Conservation (phyloP, 1,284 basidiomycete genomes). For the Agroathelia rolfsii region DNA sequence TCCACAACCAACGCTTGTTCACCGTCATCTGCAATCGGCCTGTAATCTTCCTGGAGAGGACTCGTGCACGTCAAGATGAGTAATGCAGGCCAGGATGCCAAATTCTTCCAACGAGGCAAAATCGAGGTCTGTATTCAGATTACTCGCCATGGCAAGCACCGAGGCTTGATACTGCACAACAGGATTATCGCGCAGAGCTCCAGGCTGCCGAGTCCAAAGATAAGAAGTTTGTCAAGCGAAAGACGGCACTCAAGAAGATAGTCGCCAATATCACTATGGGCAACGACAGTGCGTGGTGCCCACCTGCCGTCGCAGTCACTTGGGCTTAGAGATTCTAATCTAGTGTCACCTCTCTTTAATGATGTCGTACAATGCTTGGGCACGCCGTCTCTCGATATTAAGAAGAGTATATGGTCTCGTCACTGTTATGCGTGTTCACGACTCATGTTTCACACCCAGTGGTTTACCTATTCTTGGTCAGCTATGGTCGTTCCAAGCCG, state of each 20-base stretch:
- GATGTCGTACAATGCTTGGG: slow-evolving; percentile 86
- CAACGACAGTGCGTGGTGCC: slow-evolving; percentile 70
- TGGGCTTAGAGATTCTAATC: slow-evolving; percentile 12
- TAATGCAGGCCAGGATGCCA: slow-evolving; percentile 78
- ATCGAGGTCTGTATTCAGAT: slow-evolving; percentile 57
- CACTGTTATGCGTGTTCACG: slow-evolving; percentile 5
- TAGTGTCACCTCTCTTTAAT: slow-evolving; percentile 89
- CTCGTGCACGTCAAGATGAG: no score
- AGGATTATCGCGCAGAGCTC: slow-evolving; percentile 84
- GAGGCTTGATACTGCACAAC: slow-evolving; percentile 13
- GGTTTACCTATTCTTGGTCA: slow-evolving; percentile 89
- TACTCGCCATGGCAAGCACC: slow-evolving; percentile 3
- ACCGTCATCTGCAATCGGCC: no score
- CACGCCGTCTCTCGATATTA: slow-evolving; percentile 89
- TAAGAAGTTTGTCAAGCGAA: slow-evolving; percentile 87
- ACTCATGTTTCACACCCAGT: slow-evolving; percentile 37
- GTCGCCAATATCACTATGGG: slow-evolving; percentile 96
- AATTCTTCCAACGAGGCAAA: slow-evolving; percentile 86
- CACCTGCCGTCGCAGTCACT: slow-evolving; percentile 7
- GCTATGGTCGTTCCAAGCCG: slow-evolving; percentile 82
- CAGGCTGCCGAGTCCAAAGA: slow-evolving; percentile 86
- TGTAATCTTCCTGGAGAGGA: no score
- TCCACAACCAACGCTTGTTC: no score
- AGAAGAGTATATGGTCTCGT: slow-evolving; percentile 78
- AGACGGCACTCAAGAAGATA: slow-evolving; percentile 90